A percentile compares a stretch with the other conserved stretches of the same genome.
Conservation (phyloP, 2,329 filamentous ascomycete genomes). For the Aspergillus unguis region DNA sequence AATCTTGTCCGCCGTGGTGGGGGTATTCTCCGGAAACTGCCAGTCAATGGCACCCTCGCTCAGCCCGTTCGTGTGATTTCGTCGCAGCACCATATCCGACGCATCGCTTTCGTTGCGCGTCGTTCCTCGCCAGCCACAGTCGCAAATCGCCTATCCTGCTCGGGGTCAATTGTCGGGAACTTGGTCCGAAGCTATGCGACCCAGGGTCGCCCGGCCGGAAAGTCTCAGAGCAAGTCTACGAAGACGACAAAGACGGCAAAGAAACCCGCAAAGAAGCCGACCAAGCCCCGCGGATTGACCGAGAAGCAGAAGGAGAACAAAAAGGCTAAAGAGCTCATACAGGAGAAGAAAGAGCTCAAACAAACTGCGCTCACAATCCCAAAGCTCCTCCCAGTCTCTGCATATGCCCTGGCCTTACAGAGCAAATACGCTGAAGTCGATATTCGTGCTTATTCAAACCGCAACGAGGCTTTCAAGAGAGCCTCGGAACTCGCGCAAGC, state of each 20-base stretch:
- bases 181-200: slow-evolving; percentile 33
- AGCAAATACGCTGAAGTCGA: slow-evolving; percentile 18
- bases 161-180: slow-evolving; percentile 18
- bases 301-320: slow-evolving; percentile 9
- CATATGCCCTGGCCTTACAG: slow-evolving; percentile 23
- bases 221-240: slow-evolving; percentile 15
- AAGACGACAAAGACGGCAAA: slow-evolving; percentile 9
- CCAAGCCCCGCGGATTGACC: background rate
- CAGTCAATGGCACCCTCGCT: slow-evolving; percentile 22
- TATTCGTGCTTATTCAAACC: background rate
- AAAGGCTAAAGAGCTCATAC: slow-evolving; percentile 26
- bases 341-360: slow-evolving; percentile 33
- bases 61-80: slow-evolving; percentile 26
- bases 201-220: slow-evolving; percentile 29
- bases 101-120: slow-evolving; percentile 23
- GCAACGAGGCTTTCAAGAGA: slow-evolving; percentile 20
- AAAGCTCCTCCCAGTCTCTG: slow-evolving; percentile 29
- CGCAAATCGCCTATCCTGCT: slow-evolving; percentile 12
- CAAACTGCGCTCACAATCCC: slow-evolving; percentile 32
- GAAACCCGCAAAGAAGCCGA: background rate
- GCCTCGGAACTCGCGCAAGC: slow-evolving; percentile 16
- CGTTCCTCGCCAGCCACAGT: slow-evolving; percentile 14
- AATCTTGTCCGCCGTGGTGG: slow-evolving; percentile 31
- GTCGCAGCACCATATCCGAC: slow-evolving; percentile 27
- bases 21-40: slow-evolving; percentile 30